Evolutionary conservation across 805 yeast species (phyloP).

Genomic region (Myxozyma sirexii): DNA sequence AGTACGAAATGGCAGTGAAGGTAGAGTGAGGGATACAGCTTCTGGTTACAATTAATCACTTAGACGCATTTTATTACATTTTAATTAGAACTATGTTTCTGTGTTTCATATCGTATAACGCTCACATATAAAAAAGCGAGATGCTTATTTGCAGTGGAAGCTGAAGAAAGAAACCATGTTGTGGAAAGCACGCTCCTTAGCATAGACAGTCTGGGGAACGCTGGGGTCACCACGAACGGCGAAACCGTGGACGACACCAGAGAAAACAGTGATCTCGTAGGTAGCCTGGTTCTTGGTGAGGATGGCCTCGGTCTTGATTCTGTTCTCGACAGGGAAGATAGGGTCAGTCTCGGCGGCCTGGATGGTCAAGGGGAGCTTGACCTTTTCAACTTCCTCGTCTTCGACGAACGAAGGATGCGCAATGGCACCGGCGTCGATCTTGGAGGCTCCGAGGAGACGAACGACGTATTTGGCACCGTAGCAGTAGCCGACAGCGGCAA

Average conservation of each 20-base stretch:
- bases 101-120: no score
- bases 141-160: constrained; percentile 18
- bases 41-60: no score
- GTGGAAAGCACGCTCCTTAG: constrained; percentile 34
- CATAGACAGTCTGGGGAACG: constrained; percentile 22
- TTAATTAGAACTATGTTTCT: no score
- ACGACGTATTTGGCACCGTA: constrained; percentile 77
- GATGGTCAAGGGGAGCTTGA: constrained; percentile 67
- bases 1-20: constrained; percentile 45
- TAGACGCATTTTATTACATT: no score
- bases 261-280: constrained; percentile 63
- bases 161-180: constrained; percentile 25
- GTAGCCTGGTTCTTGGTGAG: constrained; percentile 56
- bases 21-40: no score
- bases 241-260: constrained; percentile 75
- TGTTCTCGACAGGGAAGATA: constrained; percentile 63
- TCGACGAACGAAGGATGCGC: constrained; percentile 83
- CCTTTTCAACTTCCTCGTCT: constrained; percentile 62
- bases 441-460: constrained; percentile 49
- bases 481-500: constrained; percentile 76
- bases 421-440: constrained; percentile 63
- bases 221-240: constrained; percentile 48
- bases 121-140: no score
- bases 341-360: constrained; percentile 71
- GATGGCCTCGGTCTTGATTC: constrained; percentile 62